phyloP scores from a whole-genome alignment of 2,329 filamentous ascomycete genomes.

The Sclerotinia glacialis region DNA sequence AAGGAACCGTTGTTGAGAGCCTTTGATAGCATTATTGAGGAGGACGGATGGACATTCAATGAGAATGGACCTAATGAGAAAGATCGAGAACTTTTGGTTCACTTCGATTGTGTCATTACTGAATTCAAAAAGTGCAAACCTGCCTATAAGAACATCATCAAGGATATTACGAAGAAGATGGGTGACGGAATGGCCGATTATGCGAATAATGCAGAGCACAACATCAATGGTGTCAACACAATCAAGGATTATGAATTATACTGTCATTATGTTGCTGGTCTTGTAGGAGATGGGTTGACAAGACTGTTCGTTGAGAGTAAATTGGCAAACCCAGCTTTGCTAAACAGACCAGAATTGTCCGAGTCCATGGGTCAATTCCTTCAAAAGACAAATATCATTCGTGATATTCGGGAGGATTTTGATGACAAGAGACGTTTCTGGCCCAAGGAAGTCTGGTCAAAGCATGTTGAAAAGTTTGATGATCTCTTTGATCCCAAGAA shows the following conservation, averaged over 20 bases:
- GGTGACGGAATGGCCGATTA: constrained; percentile 99
- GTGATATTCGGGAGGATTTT: constrained; percentile 87
- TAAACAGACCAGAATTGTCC: constrained; percentile 74
- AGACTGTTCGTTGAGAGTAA: constrained; percentile 83
- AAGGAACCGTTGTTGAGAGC: constrained; percentile 85
- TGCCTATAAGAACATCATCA: constrained; percentile 80
- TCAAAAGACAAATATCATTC: constrained; percentile 98
- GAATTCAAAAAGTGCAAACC: constrained; percentile 89
- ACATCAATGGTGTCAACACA: constrained; percentile 75
- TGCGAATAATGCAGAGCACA: constrained; percentile 76
- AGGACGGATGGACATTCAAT: constrained; percentile 87
- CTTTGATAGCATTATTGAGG: constrained; percentile 74
- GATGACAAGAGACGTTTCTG: constrained; percentile 88
- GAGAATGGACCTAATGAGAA: constrained; percentile 90
- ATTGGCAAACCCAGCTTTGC: constrained; percentile 80
- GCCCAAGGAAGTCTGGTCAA: constrained; percentile 95
- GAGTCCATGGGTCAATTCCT: constrained; percentile 97
- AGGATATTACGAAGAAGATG: constrained; percentile 92
- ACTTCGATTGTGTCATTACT: constrained; percentile 82
- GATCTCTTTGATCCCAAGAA: constrained; percentile 85
- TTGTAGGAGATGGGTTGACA: constrained; percentile 94
- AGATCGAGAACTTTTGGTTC: constrained; percentile 84
- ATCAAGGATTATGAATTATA: constrained; percentile 91
- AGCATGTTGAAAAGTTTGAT: constrained; percentile 85
- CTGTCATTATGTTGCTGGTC: constrained; percentile 96